A percentile compares a stretch with the other conserved stretches of the same genome.
Conservation (phyloP, 2,329 filamentous ascomycete species). For the Sclerotinia sclerotiorum region DNA sequence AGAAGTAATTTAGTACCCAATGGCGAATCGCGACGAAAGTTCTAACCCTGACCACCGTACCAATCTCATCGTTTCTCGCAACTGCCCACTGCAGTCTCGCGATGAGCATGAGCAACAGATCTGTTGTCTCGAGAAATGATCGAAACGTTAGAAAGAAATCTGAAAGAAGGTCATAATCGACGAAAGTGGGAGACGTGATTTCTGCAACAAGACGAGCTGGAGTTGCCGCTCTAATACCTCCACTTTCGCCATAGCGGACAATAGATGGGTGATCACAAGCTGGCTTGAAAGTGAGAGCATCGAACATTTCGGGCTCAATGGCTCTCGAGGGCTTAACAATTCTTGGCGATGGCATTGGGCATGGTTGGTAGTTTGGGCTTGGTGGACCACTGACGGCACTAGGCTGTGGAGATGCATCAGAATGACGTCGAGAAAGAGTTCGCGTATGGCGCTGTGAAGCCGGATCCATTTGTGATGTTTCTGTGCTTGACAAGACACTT, state of each 20-base stretch:
- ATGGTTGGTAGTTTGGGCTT: slow-evolving; percentile 26
- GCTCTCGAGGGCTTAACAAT: slow-evolving; percentile 38
- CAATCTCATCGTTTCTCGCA: slow-evolving; percentile 74
- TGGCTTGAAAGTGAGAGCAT: slow-evolving; percentile 75
- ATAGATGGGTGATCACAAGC: slow-evolving; percentile 74
- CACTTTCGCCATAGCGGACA: slow-evolving; percentile 75
- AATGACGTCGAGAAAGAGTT: slow-evolving; percentile 38
- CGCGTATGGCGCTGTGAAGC: slow-evolving; percentile 31
- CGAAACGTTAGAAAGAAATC: slow-evolving; percentile 98
- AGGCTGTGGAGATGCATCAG: slow-evolving; percentile 38
- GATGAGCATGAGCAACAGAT: slow-evolving; percentile 80
- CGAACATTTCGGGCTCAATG: slow-evolving; percentile 77
- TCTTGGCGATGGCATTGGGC: slow-evolving; percentile 25
- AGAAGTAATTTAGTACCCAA: slow-evolving; percentile 97
- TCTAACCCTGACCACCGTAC: slow-evolving; percentile 90
- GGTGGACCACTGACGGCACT: slow-evolving; percentile 24
- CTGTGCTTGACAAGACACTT: slow-evolving; percentile 54
- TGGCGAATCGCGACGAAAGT: slow-evolving; percentile 94
- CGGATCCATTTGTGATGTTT: slow-evolving; percentile 33
- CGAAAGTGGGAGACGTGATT: slow-evolving; percentile 91
- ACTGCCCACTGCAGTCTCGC: slow-evolving; percentile 87
- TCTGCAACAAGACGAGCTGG: slow-evolving; percentile 89
- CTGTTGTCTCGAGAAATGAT: slow-evolving; percentile 73
- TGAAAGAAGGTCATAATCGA: slow-evolving; percentile 95
- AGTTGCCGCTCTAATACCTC: slow-evolving; percentile 83